Evolutionary conservation across 208 protist species (phyloP), one percentile per base, ranked within the genome.

Genomic region (Trypanosoma cruzi): DNA sequence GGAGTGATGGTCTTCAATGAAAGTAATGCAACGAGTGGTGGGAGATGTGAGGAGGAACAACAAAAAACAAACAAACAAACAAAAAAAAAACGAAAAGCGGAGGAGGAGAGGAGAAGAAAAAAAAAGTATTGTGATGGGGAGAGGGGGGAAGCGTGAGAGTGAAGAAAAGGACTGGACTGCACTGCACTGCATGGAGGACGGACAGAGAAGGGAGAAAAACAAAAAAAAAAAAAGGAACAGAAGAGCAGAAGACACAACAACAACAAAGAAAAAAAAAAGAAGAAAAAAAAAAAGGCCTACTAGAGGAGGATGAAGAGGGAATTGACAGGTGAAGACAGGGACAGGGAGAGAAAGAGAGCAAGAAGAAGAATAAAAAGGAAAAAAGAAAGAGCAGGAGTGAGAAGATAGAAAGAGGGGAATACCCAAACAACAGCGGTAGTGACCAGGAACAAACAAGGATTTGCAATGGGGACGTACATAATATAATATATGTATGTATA

Each of bases 281-380:
- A 67, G 56, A 57, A 40, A 28, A 48, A 69, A 60, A 3, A 24
- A 32, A 36, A 32, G 59, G 10, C 24, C 11, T 22, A 56, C 42
- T 2, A 49, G 34, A 13, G 34, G 32, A 7, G 26, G 28, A 26
- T 16, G 28, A 57, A 67, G 34, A 54, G n/a, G 8, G 6, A 67
- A 58, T 29, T 16, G 54, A n/a, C 6, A 28, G 40, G 18, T n/a
- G n/a, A n/a, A n/a, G n/a, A n/a, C n/a, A n/a, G n/a, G n/a, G n/a
- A n/a, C n/a, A 50, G n/a, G 16, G 28, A 8, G 18, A 63, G 29
- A 28, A 6, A 13, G 58, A 6, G 2, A 7, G 20, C n/a, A n/a
- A n/a, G 22, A 13, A n/a, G 7, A 29, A 16, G 32, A 26, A 48
- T 28, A 50, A 58, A 37, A 58, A 58, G n/a, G 29, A 34, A 57